Evolutionary conservation across 371 early-diverging fungal species (phyloP), one percentile per base, ranked within the genome.

Genomic region (Mucor lusitanicus): DNA sequence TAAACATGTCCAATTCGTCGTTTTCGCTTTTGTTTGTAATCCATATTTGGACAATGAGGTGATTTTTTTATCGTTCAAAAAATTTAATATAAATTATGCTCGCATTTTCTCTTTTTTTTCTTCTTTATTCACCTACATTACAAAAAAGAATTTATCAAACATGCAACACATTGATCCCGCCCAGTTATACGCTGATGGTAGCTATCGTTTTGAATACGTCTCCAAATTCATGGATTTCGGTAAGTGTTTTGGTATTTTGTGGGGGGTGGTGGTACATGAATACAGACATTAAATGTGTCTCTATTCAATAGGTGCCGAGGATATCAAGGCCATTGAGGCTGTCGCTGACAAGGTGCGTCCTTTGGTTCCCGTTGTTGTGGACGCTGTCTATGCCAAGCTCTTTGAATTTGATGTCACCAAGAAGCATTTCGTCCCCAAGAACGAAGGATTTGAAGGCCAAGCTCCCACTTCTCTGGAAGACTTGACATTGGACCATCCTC

Each of bases 351-450:
- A 84, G 6, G 73, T 94, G 35, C 82, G 78, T 8, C 93, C 91
- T 12, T 78, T 94, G 15, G 91, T 92, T 8, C 94, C 94, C 6
- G 85, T 81, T 13, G 88, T 94, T 11, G 95, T 94, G 46, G 91
- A 92, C 60, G 90, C 90, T 19, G 91, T 91, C 67, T 91, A 91
- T 71, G 58, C 50, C 54, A 88, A 88, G 65, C 79, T 93, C 21
- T 85, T 82, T 69, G 61, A 72, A 17, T 91, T 80, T 59, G 90
- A 91, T 67, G 78, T 88, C 37, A 90, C 91, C 64, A 81, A 81
- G 69, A 87, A 84, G 79, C 71, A 76, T 67, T 84, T 88, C 69
- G 78, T 92, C 61, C 85, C 86, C 61, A 87, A 88, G 71, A 87
- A 88, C 39, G 91, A 91, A 61, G 92, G 92, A 1, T 88, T 89